Base-by-base conservation (phyloP, 176 grass and related monocot genomes). In the Phragmites australis region DNA sequence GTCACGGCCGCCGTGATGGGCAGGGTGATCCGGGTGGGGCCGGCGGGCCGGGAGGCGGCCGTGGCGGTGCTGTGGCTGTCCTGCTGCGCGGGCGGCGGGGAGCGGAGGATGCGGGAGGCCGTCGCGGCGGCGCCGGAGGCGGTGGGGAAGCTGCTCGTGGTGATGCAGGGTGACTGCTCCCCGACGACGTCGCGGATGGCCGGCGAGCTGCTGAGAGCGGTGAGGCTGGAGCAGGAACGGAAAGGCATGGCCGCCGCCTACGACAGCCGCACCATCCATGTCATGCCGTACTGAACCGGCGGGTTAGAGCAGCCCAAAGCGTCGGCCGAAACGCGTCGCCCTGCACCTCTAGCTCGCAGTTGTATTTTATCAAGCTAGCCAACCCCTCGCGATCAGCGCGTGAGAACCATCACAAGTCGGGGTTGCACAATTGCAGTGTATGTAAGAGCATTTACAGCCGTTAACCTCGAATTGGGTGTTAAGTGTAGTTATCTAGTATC, bases 241-340 rank as follows among this genome's bases (percentile, higher is more conserved):
- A 86, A 87, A 60, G 87, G 87, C 22, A 15, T 87, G 48, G 68
- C 85, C 26, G 57, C 82, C 18, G 88, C 85, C 51, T 92, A 92
- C 79, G 90, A 97, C 71, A 94, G 87, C 86, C 91, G 93, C 68
- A 97, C 92, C 17, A 94, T 92, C 77, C 92, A 97, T 90, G 84
- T 92, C 76, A 92, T 94, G 94, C 94, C 94, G 17, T 97, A 90
- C 79, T 97, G 81, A 85, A 76, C 23, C 64, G 7, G 40, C 55
- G 49, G 17, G 50, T 2, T 9, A 12, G 9, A 9, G 44, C 9
- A 1, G 13, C 9, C 8, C 18, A 25, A 25, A 61, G 5, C 53
- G 14, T 55, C 40, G 37, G 39, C 15, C 5, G 23, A 6, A 56
- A 34, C 18, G 63, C 37, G 6, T 29, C n/a, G 22, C 8, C 43